Evolutionary conservation across 2,329 filamentous ascomycete genomes (phyloP), one percentile per base, ranked within the genome.

Genomic region (Ceratocystis eucalypticola): DNA sequence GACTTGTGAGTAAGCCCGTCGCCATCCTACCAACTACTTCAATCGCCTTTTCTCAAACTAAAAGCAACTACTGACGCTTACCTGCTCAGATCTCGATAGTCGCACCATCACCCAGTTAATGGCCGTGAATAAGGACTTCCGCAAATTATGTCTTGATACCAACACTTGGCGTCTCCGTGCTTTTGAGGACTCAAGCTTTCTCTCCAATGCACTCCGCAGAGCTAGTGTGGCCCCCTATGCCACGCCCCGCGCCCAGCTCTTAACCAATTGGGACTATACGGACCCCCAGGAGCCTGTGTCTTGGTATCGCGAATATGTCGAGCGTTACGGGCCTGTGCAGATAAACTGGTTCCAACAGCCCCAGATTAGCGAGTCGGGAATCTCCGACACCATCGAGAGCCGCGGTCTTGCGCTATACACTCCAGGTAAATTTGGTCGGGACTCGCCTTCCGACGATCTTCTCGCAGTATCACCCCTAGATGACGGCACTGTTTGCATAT

Each of bases 261-360:
- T 88, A 72, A 86, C 86, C 3, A 90, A 90, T 70, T 96, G 91
- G 91, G 90, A 96, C 70, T 89, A 89, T 0, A 84, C 84, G 0
- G 91, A 88, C 69, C 83, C 85, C 0, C 77, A 76, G 3, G 91
- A 96, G 75, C 79, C 79, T 50, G 80, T 92, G 22, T 85, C 88
- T 62, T 96, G 91, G 88, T 96, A 96, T 74, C 83, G 88, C 66
- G 92, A 96, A 74, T 96, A 91, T 72, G 87, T 95, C 69, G 89
- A 92, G 65, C 82, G 92, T 44, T 82, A 92, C 75, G 91, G 85
- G 0, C 85, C 87, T 0, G 80, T 91, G n/a, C 81, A 80, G 15
- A 78, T 91, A 65, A 87, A 82, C 71, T 96, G 92, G 92, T 79
- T 95, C 53, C 82, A 91, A 72, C 80, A 83, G 65, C 85, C 87